Conservation (phyloP, 1,284 basidiomycete genomes). For the Exsudoporus floridanus region DNA sequence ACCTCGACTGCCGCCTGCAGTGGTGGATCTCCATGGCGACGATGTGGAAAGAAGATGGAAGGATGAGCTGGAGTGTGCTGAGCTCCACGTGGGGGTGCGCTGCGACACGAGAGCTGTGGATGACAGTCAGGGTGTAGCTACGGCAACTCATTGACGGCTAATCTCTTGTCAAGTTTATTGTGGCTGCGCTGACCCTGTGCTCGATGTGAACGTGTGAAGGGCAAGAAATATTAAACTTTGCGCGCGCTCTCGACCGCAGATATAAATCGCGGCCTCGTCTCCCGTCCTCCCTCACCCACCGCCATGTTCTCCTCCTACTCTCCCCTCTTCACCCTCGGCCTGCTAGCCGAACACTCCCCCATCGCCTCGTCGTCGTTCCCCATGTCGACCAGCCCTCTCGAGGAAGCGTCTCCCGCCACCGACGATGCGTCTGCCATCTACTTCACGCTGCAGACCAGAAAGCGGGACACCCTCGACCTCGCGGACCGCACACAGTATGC, state of each 20-base stretch:
- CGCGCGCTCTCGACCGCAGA: background rate
- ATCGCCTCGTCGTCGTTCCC: background rate
- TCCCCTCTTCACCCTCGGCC: constrained; percentile 30
- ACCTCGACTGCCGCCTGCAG: too few relatives aligned
- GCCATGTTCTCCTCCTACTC: constrained; percentile 29
- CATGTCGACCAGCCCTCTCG: background rate
- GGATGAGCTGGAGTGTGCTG: background rate
- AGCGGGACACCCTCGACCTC: constrained; percentile 49
- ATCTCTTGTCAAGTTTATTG: constrained; percentile 6
- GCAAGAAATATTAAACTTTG: constrained; percentile 24
- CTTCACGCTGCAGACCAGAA: constrained; percentile 48
- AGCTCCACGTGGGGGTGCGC: background rate
- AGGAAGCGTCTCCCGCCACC: background rate
- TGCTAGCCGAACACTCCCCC: constrained; percentile 22
- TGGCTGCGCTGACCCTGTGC: constrained; percentile 17
- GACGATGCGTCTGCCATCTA: constrained; percentile 45
- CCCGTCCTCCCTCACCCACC: background rate
- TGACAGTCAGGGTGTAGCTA: background rate
- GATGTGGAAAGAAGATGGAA: background rate
- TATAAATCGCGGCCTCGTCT: constrained; percentile 15
- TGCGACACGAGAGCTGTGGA: too few relatives aligned
- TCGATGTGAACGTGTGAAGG: constrained; percentile 19
- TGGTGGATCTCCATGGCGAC: constrained; percentile 9
- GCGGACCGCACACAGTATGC: constrained; percentile 52
- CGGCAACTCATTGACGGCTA: constrained; percentile 15